Percentiles rank a stretch among this genome's conserved stretches.
These are phyloP conservation scores for Aspergillus candidus DNA, from an alignment of 2,329 filamentous ascomycete genomes.

Conservation along the genomic window DNA sequence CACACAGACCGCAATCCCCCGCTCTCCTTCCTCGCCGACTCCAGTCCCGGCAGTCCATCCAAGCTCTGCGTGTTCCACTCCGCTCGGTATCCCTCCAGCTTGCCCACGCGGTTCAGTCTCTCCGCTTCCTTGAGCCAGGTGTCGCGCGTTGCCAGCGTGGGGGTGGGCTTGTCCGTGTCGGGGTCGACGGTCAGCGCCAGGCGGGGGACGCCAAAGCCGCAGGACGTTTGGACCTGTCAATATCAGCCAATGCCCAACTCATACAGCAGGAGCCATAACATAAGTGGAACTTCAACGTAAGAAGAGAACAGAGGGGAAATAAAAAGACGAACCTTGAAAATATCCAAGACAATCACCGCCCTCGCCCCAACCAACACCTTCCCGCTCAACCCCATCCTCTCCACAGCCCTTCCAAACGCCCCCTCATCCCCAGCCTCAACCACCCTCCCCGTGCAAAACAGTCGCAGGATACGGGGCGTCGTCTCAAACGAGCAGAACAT, in stretches of 20 bases:
- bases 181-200: slow-evolving; percentile 38
- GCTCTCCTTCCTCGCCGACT: slow-evolving; percentile 45
- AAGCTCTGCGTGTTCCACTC: slow-evolving; percentile 52
- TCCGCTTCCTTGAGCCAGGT: slow-evolving; percentile 50
- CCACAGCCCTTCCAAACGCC: slow-evolving; percentile 42
- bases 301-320: slow-evolving; percentile 3
- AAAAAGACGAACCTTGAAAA: slow-evolving; percentile 51
- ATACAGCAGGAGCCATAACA: neutral
- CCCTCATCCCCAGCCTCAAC: slow-evolving; percentile 53
- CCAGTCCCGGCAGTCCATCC: slow-evolving; percentile 55
- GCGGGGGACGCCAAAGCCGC: slow-evolving; percentile 59
- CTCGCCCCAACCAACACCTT: slow-evolving; percentile 46
- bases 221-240: slow-evolving; percentile 52
- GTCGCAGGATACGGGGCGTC: slow-evolving; percentile 56
- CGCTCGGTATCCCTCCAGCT: slow-evolving; percentile 51
- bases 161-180: slow-evolving; percentile 15
- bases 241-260: neutral
- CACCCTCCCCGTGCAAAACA: slow-evolving; percentile 56
- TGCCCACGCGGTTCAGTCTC: slow-evolving; percentile 46
- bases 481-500: slow-evolving; percentile 65
- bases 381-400: slow-evolving; percentile 46
- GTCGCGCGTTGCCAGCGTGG: slow-evolving; percentile 48
- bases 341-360: slow-evolving; percentile 55
- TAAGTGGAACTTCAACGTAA: neutral
- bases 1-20: slow-evolving; percentile 42